Percentiles rank a stretch among this genome's conserved stretches.
Conservation (phyloP, 2,329 filamentous ascomycete genomes). For the Botrytis fragariae region DNA sequence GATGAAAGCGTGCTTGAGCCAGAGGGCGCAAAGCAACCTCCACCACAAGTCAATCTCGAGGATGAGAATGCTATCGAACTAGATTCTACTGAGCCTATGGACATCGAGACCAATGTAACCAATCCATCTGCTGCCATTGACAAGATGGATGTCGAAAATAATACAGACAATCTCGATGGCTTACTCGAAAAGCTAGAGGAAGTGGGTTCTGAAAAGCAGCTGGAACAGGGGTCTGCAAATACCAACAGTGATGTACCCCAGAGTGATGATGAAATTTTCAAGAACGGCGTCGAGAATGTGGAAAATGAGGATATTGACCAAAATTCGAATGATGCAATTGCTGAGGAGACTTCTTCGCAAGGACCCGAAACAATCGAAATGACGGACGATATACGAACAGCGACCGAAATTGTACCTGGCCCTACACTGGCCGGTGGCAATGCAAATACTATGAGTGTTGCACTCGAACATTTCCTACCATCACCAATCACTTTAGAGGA, state of each 20-base stretch:
- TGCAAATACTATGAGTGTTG: not conserved
- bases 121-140: not conserved
- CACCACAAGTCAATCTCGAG: not conserved
- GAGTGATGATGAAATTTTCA: not conserved
- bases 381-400: not conserved
- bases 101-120: not conserved
- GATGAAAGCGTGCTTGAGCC: not conserved
- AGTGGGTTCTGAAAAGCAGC: not conserved
- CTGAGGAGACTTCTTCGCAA: not conserved
- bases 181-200: slow-evolving; percentile 7
- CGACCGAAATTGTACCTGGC: too few relatives aligned
- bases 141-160: not conserved
- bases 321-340: not conserved
- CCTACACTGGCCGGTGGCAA: not conserved
- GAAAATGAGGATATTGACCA: not conserved
- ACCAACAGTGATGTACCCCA: not conserved
- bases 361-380: not conserved
- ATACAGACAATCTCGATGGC: slow-evolving; percentile 8
- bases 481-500: not conserved
- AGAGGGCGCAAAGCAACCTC: not conserved
- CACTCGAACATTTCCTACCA: not conserved
- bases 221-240: not conserved
- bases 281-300: not conserved
- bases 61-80: not conserved
- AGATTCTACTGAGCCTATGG: slow-evolving; percentile 2